Evolutionary conservation across 768 basidiomycete genomes (phyloP).

Genomic region (Agaricus blazei): DNA sequence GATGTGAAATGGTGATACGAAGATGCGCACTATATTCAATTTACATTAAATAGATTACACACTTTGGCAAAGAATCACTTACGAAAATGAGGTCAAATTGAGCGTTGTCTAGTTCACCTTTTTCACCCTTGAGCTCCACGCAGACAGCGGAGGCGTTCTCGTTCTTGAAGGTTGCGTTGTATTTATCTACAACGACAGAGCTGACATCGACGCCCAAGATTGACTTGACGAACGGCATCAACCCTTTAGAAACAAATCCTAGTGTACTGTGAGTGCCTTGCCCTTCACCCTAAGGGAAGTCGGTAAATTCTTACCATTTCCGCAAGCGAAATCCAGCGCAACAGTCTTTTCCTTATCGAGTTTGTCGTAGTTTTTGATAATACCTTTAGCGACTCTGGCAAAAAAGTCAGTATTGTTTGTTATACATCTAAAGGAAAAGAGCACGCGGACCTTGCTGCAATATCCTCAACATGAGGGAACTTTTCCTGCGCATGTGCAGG

Average conservation of each 20-base stretch:
- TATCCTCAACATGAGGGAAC: conserved; percentile 11
- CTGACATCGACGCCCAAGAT: conserved; percentile 71
- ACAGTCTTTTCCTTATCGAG: conserved; percentile 49
- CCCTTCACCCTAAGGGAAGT: background rate
- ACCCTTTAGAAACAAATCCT: conserved; percentile 56
- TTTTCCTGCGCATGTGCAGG: conserved; percentile 4
- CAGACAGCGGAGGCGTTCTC: conserved; percentile 59
- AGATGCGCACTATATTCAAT: conserved; percentile 40
- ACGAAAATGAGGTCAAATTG: conserved; percentile 66
- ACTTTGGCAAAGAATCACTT: conserved; percentile 15
- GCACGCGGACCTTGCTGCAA: conserved; percentile 11
- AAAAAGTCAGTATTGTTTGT: background rate
- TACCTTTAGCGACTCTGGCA: conserved; percentile 22
- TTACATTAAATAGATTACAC: background rate
- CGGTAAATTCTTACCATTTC: conserved; percentile 39
- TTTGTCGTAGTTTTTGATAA: conserved; percentile 26
- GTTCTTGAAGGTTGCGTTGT: conserved; percentile 40
- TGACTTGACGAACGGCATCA: conserved; percentile 49
- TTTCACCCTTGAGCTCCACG: conserved; percentile 36
- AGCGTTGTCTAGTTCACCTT: conserved; percentile 37
- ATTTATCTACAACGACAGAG: conserved; percentile 56
- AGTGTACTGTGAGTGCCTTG: background rate
- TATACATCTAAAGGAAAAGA: background rate
- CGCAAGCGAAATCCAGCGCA: conserved; percentile 68
- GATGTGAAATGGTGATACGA: conserved; percentile 65